These are phyloP conservation scores for Lipomyces sp. DNA, from an alignment of 805 yeast genomes.

Conservation along the genomic window DNA sequence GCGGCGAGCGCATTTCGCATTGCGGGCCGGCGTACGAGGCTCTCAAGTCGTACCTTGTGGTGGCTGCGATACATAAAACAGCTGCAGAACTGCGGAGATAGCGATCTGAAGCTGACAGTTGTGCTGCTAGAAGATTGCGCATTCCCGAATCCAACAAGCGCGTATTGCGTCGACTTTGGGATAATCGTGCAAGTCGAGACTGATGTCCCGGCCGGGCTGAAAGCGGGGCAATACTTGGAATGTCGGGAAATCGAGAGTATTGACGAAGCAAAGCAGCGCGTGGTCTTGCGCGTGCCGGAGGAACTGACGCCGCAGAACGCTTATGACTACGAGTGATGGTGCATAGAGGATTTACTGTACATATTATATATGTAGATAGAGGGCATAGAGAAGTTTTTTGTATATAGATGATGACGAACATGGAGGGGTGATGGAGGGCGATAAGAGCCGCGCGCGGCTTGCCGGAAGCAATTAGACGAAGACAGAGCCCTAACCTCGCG, in stretches of 20 bases:
- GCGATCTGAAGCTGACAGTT: constrained; percentile 6
- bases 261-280: background rate
- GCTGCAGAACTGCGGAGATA: background rate
- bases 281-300: constrained; percentile 8
- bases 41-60: background rate
- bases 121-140: constrained; percentile 4
- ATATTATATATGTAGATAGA: too few species aligned
- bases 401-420: too few species aligned
- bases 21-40: background rate
- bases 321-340: constrained; percentile 1
- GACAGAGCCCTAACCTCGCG: too few species aligned
- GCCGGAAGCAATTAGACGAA: too few species aligned
- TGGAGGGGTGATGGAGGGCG: too few species aligned
- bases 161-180: constrained; percentile 11
- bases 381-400: background rate
- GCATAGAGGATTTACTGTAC: too few species aligned
- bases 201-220: constrained; percentile 1
- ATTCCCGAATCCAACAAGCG: constrained; percentile 7
- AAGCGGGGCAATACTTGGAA: constrained; percentile 23
- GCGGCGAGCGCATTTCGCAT: background rate
- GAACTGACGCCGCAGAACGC: background rate
- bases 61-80: background rate
- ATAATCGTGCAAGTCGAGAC: constrained; percentile 6
- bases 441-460: too few species aligned
- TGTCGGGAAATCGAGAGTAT: constrained; percentile 26